A percentile compares a stretch with the other conserved stretches of the same genome.
Evolutionary conservation across 768 basidiomycete genomes (phyloP).

Genomic region (Dentipellis fragilis): DNA sequence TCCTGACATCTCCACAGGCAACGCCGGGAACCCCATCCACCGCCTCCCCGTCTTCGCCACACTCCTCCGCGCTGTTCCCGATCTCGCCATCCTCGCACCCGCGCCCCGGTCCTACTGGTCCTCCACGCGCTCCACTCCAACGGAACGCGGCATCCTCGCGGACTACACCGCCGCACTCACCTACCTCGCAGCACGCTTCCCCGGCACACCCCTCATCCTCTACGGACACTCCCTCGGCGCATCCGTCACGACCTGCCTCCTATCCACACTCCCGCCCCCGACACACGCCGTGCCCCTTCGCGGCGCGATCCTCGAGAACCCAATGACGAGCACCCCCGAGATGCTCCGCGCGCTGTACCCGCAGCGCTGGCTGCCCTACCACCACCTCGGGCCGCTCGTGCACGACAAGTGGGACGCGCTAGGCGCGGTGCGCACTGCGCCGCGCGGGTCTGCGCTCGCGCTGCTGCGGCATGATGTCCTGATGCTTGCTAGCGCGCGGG

Average conservation of each 20-base stretch:
- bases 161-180: constrained; percentile 30
- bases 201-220: constrained; percentile 23
- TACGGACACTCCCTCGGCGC: constrained; percentile 44
- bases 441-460: constrained; percentile 4
- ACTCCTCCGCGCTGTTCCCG: constrained; percentile 17
- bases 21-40: constrained; percentile 38
- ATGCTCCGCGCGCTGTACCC: constrained; percentile 42
- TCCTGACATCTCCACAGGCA: constrained; percentile 22
- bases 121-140: constrained; percentile 29
- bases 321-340: constrained; percentile 33
- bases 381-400: constrained; percentile 32
- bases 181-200: constrained; percentile 24
- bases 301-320: constrained; percentile 40
- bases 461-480: constrained; percentile 20
- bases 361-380: constrained; percentile 38
- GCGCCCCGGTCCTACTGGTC: constrained; percentile 44
- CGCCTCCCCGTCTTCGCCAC: constrained; percentile 33
- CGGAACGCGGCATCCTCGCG: constrained; percentile 26
- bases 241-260: constrained; percentile 30
- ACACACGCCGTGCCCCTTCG: constrained; percentile 13
- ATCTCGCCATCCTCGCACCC: constrained; percentile 24
- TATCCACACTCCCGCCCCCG: constrained; percentile 15
- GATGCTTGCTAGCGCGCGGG: constrained; percentile 30
- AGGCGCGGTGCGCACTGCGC: constrained; percentile 13
- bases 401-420: constrained; percentile 40